phyloP scores from a whole-genome alignment of 1,284 basidiomycete genomes.

The Cutaneotrichosporon mucoides region DNA sequence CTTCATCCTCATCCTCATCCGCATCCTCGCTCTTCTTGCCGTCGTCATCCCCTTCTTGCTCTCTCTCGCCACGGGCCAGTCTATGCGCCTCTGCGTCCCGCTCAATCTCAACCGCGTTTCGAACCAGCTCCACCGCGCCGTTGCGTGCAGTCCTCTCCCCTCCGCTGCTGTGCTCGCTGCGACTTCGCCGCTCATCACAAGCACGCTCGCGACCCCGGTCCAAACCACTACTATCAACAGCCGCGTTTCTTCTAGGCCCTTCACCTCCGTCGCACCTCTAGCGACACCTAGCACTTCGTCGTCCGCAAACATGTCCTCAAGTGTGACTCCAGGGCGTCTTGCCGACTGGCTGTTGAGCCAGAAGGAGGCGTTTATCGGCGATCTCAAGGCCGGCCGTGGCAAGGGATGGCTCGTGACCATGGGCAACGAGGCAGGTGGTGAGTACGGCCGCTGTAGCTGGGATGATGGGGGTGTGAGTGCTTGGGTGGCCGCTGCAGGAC shows the following conservation, averaged over 20 bases:
- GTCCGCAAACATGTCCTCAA: not conserved
- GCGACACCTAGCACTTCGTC: not conserved
- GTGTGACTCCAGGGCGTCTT: constrained; percentile 19
- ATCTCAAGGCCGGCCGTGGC: constrained; percentile 51
- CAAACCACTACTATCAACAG: constrained; percentile 4
- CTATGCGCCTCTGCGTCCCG: constrained; percentile 39
- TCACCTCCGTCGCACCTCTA: not conserved
- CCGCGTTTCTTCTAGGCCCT: not conserved
- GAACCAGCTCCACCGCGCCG: constrained; percentile 20
- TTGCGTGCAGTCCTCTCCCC: constrained; percentile 17
- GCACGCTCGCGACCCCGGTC: constrained; percentile 3
- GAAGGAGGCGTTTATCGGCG: constrained; percentile 54
- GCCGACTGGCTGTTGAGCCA: constrained; percentile 49
- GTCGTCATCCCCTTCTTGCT: not conserved
- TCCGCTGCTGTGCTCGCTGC: not conserved
- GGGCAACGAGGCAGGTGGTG: constrained; percentile 91
- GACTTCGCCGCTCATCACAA: not conserved
- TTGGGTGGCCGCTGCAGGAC: not conserved
- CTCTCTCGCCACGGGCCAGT: constrained; percentile 10
- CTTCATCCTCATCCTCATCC: not conserved
- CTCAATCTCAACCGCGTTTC: constrained; percentile 32
- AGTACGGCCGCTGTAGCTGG: constrained; percentile 21
- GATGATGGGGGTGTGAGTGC: not conserved
- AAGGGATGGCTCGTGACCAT: constrained; percentile 73
- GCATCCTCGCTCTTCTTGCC: not conserved